Percentiles rank a stretch among this genome's conserved stretches.
phyloP scores from a whole-genome alignment of 768 basidiomycete genomes.

The Phylloporus sp. region DNA sequence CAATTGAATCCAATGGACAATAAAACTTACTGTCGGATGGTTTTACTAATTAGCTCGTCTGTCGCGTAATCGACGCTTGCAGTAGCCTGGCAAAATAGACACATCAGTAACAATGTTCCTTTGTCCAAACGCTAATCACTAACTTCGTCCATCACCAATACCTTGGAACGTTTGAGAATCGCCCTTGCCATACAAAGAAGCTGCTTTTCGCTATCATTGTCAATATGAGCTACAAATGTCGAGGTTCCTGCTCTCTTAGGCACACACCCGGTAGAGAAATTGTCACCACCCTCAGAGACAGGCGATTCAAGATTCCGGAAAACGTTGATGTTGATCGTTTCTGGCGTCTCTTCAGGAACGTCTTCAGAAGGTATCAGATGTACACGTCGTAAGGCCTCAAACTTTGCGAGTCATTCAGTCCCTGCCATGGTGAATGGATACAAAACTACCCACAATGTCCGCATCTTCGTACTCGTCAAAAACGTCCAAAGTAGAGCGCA shows the following conservation, averaged over 20 bases:
- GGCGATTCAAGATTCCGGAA: slow-evolving; percentile 72
- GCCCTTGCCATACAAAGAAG: slow-evolving; percentile 88
- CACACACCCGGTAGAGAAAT: slow-evolving; percentile 78
- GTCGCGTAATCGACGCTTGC: slow-evolving; percentile 84
- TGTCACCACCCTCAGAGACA: slow-evolving; percentile 84
- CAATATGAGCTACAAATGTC: slow-evolving; percentile 1
- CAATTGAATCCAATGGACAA: not conserved
- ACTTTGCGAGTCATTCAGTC: slow-evolving; percentile 39
- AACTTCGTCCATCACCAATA: slow-evolving; percentile 85
- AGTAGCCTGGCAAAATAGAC: slow-evolving; percentile 46
- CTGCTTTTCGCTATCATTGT: slow-evolving; percentile 61
- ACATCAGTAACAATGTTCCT: slow-evolving; percentile 2
- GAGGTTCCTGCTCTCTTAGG: not conserved
- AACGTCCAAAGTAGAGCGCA: slow-evolving; percentile 79
- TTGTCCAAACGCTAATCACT: slow-evolving; percentile 13
- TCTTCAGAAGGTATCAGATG: slow-evolving; percentile 69
- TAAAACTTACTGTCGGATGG: slow-evolving; percentile 79
- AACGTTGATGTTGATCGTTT: slow-evolving; percentile 64
- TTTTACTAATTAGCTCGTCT: slow-evolving; percentile 81
- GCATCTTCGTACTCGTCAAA: slow-evolving; percentile 83
- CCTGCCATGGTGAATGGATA: not conserved
- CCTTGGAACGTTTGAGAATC: slow-evolving; percentile 71
- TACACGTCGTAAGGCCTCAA: slow-evolving; percentile 78
- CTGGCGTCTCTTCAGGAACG: slow-evolving; percentile 32
- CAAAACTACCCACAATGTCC: slow-evolving; percentile 57